These are phyloP conservation scores for Mycena rosella DNA, from an alignment of 768 basidiomycete genomes.

Conservation along the genomic window DNA sequence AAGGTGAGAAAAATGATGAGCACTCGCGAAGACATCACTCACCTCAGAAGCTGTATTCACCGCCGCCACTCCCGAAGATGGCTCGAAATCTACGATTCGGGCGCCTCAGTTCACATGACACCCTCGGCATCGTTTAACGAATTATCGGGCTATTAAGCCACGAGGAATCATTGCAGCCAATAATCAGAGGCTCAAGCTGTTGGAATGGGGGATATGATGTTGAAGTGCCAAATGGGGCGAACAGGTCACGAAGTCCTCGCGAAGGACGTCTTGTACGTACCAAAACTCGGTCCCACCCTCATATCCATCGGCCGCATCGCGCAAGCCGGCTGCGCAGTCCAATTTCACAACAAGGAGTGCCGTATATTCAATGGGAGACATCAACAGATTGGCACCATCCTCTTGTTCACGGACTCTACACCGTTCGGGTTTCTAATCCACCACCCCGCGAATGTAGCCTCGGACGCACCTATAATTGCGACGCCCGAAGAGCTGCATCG, in stretches of 20 bases:
- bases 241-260: conserved; percentile 39
- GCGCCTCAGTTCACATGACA: conserved; percentile 51
- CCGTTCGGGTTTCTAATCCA: neutral
- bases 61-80: conserved; percentile 3
- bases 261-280: conserved; percentile 47
- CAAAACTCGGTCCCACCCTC: conserved; percentile 47
- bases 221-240: conserved; percentile 39
- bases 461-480: too few species aligned
- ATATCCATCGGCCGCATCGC: conserved; percentile 45
- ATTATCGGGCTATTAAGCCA: conserved; percentile 42
- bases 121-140: conserved; percentile 46
- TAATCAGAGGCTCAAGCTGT: conserved; percentile 43
- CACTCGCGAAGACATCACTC: too few species aligned
- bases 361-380: conserved; percentile 35
- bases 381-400: conserved; percentile 21
- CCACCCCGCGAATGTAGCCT: neutral
- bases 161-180: conserved; percentile 47
- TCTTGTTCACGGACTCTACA: too few species aligned
- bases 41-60: neutral
- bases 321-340: conserved; percentile 40
- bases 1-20: neutral
- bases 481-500: conserved; percentile 43
- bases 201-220: conserved; percentile 48
- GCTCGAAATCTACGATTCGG: conserved; percentile 51
- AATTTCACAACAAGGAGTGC: conserved; percentile 41